phyloP scores from a whole-genome alignment of 345 rosid species.

The Chamaenerion angustifolium region DNA sequence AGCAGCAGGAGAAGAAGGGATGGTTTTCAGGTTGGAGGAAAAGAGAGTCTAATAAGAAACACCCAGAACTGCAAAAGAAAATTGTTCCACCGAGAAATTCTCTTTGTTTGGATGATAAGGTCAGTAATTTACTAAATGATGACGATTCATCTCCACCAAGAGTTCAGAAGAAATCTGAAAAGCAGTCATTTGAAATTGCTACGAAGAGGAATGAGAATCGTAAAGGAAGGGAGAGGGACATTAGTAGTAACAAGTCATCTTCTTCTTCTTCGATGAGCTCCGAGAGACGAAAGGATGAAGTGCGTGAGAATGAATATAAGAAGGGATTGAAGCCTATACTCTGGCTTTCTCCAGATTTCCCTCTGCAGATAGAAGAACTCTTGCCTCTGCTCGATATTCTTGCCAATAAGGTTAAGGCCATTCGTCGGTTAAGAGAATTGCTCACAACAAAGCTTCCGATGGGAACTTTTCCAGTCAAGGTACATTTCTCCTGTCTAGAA shows the following conservation, averaged over 20 bases:
- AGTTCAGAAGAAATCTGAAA: constrained; percentile 60
- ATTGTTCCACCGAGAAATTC: constrained; percentile 66
- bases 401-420: constrained; percentile 94
- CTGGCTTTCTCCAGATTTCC: constrained; percentile 83
- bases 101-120: constrained; percentile 74
- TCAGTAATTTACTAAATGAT: constrained; percentile 63
- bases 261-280: constrained; percentile 29
- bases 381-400: constrained; percentile 95
- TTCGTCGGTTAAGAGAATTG: constrained; percentile 88
- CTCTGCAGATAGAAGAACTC: constrained; percentile 83
- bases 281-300: constrained; percentile 42
- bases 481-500: constrained; percentile 15
- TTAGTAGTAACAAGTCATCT: not conserved
- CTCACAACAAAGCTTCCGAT: constrained; percentile 86
- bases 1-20: constrained; percentile 70
- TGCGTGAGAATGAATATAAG: constrained; percentile 81
- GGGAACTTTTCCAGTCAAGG: constrained; percentile 97
- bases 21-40: constrained; percentile 98
- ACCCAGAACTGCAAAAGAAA: constrained; percentile 41
- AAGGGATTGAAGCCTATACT: constrained; percentile 87
- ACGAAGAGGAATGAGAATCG: constrained; percentile 36
- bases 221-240: constrained; percentile 42
- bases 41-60: constrained; percentile 30
- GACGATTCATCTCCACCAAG: constrained; percentile 23
- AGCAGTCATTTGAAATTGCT: constrained; percentile 70